These are phyloP conservation scores for Parastagonospora nodorum DNA, from an alignment of 2,329 filamentous ascomycete species.

Conservation along the genomic window DNA sequence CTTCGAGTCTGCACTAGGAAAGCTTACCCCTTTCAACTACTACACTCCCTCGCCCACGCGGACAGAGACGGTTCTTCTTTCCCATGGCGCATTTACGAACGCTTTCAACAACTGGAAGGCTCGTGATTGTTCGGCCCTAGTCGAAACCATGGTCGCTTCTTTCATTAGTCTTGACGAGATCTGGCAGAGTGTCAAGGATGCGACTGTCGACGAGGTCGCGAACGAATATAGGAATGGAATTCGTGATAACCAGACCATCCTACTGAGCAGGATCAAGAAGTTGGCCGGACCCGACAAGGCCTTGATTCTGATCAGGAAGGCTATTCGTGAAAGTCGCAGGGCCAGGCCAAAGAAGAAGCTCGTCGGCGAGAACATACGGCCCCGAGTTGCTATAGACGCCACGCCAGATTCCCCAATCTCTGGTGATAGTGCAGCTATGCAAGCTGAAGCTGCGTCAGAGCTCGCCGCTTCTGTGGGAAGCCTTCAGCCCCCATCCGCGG, in stretches of 20 bases:
- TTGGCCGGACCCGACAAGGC: slow-evolving; percentile 74
- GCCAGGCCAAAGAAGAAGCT: slow-evolving; percentile 68
- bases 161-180: slow-evolving; percentile 85
- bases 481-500: slow-evolving; percentile 14
- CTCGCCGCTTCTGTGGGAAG: slow-evolving; percentile 28
- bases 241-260: slow-evolving; percentile 77
- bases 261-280: slow-evolving; percentile 79
- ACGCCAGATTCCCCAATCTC: slow-evolving; percentile 31
- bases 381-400: slow-evolving; percentile 63
- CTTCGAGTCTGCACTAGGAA: slow-evolving; percentile 75
- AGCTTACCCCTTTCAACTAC: slow-evolving; percentile 68
- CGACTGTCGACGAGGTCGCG: slow-evolving; percentile 72
- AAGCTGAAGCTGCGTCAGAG: slow-evolving; percentile 38
- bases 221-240: slow-evolving; percentile 81
- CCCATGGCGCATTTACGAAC: slow-evolving; percentile 75
- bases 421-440: slow-evolving; percentile 44
- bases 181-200: slow-evolving; percentile 80
- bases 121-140: slow-evolving; percentile 74
- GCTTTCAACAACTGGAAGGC: slow-evolving; percentile 86
- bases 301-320: slow-evolving; percentile 73
- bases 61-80: slow-evolving; percentile 66
- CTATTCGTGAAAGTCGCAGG: slow-evolving; percentile 73
- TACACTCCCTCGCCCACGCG: slow-evolving; percentile 69
- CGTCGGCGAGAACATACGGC: slow-evolving; percentile 68
- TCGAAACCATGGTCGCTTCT: slow-evolving; percentile 84